Percentiles rank a stretch among this genome's conserved stretches.
These are phyloP conservation scores for Porphyrellus cyaneotinctus DNA, from an alignment of 768 basidiomycete genomes.

Conservation along the genomic window DNA sequence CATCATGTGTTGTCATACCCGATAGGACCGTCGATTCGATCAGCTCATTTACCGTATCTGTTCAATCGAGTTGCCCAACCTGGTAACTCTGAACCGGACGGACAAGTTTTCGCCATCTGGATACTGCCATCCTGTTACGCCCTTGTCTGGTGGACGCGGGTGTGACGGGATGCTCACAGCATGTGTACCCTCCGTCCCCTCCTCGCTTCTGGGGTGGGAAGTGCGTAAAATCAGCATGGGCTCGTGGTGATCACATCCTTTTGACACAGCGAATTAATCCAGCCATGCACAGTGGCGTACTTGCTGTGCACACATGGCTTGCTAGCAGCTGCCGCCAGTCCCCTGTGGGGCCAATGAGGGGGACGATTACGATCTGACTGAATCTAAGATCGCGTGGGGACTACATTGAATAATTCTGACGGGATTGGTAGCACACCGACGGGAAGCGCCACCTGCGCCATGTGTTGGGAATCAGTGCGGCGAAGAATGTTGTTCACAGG, in stretches of 20 bases:
- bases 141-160: neutral
- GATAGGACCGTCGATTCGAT: constrained; percentile 1
- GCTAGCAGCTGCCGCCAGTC: neutral
- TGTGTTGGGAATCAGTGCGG: neutral
- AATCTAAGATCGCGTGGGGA: constrained; percentile 5
- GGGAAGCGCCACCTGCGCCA: neutral
- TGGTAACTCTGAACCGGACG: constrained; percentile 12
- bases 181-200: neutral
- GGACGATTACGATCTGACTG: neutral
- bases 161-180: neutral
- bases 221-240: neutral
- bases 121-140: neutral
- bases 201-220: neutral
- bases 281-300: neutral
- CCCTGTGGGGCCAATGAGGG: neutral
- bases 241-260: neutral
- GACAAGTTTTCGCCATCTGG: neutral
- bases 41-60: constrained; percentile 7
- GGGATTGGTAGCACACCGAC: neutral
- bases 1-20: neutral
- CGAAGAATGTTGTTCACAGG: neutral
- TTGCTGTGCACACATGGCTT: neutral
- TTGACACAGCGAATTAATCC: neutral
- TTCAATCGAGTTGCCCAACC: neutral
- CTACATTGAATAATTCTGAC: neutral